Conservation (phyloP, 805 yeast species). For the Saturnispora halmiae region DNA sequence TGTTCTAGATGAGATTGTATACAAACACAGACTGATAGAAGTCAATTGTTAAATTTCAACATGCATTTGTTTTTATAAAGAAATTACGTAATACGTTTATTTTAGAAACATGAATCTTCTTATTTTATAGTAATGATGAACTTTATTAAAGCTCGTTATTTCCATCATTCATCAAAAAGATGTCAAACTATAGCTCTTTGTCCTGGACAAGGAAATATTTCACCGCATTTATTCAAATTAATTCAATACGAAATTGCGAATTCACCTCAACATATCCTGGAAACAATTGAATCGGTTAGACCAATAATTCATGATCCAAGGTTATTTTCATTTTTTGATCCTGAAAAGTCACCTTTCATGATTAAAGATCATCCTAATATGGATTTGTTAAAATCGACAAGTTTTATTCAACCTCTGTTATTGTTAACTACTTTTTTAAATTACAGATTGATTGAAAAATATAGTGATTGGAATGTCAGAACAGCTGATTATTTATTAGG, state of each 20-base stretch:
- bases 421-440: constrained; percentile 20
- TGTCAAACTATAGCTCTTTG: constrained; percentile 14
- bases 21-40: constrained; percentile 22
- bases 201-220: constrained; percentile 28
- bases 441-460: constrained; percentile 14
- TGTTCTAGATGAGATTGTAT: constrained; percentile 16
- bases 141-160: too few species aligned
- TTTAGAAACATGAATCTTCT: too few species aligned
- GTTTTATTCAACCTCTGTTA: constrained; percentile 14
- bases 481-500: constrained; percentile 24
- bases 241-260: constrained; percentile 10
- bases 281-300: constrained; percentile 1
- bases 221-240: constrained; percentile 10
- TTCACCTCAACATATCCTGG: background rate
- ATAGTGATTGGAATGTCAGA: constrained; percentile 16
- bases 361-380: background rate
- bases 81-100: too few species aligned
- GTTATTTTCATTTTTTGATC: constrained; percentile 6
- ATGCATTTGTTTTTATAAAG: background rate
- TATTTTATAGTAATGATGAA: too few species aligned
- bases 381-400: constrained; percentile 7
- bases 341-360: constrained; percentile 3
- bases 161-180: background rate
- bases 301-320: constrained; percentile 4
- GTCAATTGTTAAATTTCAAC: constrained; percentile 21